Evolutionary conservation across 495 filamentous ascomycete species (phyloP).

Genomic region (Alectoria sarmentosa): DNA sequence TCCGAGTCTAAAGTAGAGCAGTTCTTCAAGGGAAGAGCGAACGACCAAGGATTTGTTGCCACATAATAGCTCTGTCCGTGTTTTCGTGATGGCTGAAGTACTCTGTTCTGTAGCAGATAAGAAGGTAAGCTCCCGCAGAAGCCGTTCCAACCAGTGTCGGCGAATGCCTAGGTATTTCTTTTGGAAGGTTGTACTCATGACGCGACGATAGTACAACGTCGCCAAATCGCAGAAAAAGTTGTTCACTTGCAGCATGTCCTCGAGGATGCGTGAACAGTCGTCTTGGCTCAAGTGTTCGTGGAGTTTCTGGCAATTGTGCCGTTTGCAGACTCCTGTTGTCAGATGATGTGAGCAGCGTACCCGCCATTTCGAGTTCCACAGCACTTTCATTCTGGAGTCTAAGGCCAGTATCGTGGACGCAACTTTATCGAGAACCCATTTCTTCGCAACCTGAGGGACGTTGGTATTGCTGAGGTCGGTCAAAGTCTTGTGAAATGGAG

Average conservation of each 20-base stretch:
- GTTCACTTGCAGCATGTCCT: slow-evolving; percentile 16
- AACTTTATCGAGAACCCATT: neutral
- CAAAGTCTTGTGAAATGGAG: neutral
- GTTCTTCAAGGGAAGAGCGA: slow-evolving; percentile 21
- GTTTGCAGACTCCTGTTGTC: neutral
- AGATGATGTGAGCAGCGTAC: neutral
- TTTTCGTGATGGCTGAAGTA: slow-evolving; percentile 4
- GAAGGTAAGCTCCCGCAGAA: slow-evolving; percentile 22
- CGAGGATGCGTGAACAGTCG: slow-evolving; percentile 11
- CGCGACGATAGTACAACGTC: slow-evolving; percentile 18
- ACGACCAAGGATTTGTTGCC: slow-evolving; percentile 7
- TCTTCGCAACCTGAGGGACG: neutral
- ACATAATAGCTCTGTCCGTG: neutral
- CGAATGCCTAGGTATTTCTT: slow-evolving; percentile 5
- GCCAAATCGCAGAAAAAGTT: slow-evolving; percentile 19
- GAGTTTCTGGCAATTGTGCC: neutral
- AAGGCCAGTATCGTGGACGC: neutral
- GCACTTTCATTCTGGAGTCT: neutral
- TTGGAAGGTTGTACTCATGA: slow-evolving; percentile 14
- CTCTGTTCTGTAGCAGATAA: slow-evolving; percentile 25
- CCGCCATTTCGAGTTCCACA: slow-evolving; percentile 7
- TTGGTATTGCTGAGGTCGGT: neutral
- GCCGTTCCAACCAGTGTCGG: slow-evolving; percentile 24
- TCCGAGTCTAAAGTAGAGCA: slow-evolving; percentile 25
- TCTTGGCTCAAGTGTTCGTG: neutral